A percentile compares a stretch with the other conserved stretches of the same genome.
phyloP scores from a whole-genome alignment of 805 yeast genomes.

The Candida nemodendra region DNA sequence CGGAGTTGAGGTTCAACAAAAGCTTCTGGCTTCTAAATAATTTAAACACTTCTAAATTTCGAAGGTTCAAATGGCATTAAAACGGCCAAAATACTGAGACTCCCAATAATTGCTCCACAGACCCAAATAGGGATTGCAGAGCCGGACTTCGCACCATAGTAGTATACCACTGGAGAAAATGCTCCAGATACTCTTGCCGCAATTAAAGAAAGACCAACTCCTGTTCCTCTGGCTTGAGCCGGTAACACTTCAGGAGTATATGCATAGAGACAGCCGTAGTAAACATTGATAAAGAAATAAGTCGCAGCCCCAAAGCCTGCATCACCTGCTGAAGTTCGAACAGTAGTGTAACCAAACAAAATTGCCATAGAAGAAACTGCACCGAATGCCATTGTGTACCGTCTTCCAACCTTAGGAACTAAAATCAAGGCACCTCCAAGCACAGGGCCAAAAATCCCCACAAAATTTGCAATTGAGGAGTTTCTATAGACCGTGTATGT shows the following conservation, averaged over 20 bases:
- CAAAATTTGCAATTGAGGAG: conserved; percentile 40
- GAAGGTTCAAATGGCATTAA: conserved; percentile 45
- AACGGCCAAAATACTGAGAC: conserved; percentile 40
- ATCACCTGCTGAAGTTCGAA: conserved; percentile 48
- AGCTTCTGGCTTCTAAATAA: too few relatives aligned
- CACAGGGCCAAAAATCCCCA: conserved; percentile 45
- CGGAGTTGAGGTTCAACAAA: too few relatives aligned
- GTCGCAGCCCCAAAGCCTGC: conserved; percentile 45
- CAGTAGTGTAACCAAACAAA: conserved; percentile 56
- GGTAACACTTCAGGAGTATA: conserved; percentile 61
- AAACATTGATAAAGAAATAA: conserved; percentile 41
- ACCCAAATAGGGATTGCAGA: conserved; percentile 53
- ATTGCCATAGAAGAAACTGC: conserved; percentile 50
- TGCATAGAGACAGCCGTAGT: conserved; percentile 56
- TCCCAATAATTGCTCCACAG: conserved; percentile 47
- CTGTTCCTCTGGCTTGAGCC: conserved; percentile 48
- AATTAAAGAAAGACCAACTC: conserved; percentile 52
- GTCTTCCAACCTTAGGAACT: conserved; percentile 41
- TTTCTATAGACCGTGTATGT: conserved; percentile 40
- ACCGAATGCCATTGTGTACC: conserved; percentile 49
- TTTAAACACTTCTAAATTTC: conserved; percentile 25
- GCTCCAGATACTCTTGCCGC: conserved; percentile 47
- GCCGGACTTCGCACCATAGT: conserved; percentile 40
- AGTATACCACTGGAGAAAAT: conserved; percentile 51
- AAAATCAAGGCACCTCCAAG: conserved; percentile 38